Evolutionary conservation across 305 asterid species (phyloP), one percentile per base, ranked within the genome.

Genomic region (Rubia balearica): DNA sequence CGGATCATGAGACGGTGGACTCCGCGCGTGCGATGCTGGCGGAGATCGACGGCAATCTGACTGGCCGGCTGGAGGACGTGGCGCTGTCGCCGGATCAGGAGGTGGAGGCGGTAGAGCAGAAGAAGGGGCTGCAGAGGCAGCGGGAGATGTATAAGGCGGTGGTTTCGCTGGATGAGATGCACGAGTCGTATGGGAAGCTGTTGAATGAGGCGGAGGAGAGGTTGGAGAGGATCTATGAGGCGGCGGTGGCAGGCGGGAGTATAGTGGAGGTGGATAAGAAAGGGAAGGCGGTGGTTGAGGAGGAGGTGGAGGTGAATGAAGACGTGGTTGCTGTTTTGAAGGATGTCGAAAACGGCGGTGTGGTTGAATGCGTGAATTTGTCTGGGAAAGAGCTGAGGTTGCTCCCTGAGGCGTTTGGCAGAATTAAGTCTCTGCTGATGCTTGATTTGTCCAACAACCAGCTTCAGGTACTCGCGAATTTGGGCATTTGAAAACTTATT

Each of bases 1-100:
- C 99, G 67, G 96, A 88, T 79, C 99, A 91, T 78, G 99, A 94
- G 88, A 64, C 87, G 9, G 87, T 94, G 27, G 99, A 94, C 72
- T 59, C 59, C 17, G 96, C 99, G 4, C 84, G 86, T 67, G 55
- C 81, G 67, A 82, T 81, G 70, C 62, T 91, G 57, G 74, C 89
- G 7, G 96, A 91, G 73, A 76, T 91, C 24, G 88, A 83, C 2
- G 85, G 78, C 0, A 75, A 77, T 1, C 64, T 90, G 59, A 73
- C 82, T 17, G 71, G 51, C 48, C 76, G 69, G 21, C 60, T 87
- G 14, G 89, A 73, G 64, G 90, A 74, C 66, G 73, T 83, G 24
- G 77, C 74, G 0, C 59, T 83, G 17, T 70, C 85, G 36, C 79
- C 85, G 33, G 75, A 71, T 61, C 80, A 71, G 57, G 73, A 61